phyloP scores from a whole-genome alignment of 139 green algal genomes.

The Micractinium conductrix region DNA sequence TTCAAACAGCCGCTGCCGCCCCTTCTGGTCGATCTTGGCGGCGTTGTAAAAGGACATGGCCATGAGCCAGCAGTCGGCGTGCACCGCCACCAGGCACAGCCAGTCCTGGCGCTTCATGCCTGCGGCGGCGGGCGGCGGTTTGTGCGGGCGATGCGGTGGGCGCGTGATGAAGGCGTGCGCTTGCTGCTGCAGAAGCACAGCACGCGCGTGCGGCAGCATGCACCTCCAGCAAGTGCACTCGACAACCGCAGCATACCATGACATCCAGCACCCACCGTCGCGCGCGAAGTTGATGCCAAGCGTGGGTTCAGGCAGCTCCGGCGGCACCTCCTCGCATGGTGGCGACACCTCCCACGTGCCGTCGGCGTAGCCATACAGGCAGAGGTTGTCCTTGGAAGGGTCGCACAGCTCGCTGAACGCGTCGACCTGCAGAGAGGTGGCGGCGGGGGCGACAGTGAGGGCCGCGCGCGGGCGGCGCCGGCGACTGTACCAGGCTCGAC shows the following conservation, averaged over 20 bases:
- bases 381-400: slow-evolving; percentile 96
- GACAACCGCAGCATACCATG: too few relatives aligned
- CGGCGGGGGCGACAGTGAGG: background rate
- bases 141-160: too few relatives aligned
- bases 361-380: slow-evolving; percentile 91
- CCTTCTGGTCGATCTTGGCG: slow-evolving; percentile 73
- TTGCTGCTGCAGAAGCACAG: too few relatives aligned
- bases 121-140: slow-evolving; percentile 58
- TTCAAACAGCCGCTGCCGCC: slow-evolving; percentile 74
- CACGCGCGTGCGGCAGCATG: too few relatives aligned
- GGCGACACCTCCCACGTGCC: slow-evolving; percentile 89
- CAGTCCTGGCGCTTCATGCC: slow-evolving; percentile 85
- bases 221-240: too few relatives aligned
- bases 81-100: slow-evolving; percentile 95
- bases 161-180: too few relatives aligned
- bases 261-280: slow-evolving; percentile 20
- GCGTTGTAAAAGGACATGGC: slow-evolving; percentile 96
- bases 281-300: slow-evolving; percentile 97
- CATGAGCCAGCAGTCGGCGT: slow-evolving; percentile 96
- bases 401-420: slow-evolving; percentile 80
- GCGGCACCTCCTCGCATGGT: slow-evolving; percentile 93
- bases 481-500: too few relatives aligned
- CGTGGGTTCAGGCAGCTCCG: slow-evolving; percentile 96
- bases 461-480: background rate
- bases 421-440: slow-evolving; percentile 33